Evolutionary conservation across 225 moss, liverwort and hornwort species (phyloP).

Genomic region (Pleurozium schreberi): DNA sequence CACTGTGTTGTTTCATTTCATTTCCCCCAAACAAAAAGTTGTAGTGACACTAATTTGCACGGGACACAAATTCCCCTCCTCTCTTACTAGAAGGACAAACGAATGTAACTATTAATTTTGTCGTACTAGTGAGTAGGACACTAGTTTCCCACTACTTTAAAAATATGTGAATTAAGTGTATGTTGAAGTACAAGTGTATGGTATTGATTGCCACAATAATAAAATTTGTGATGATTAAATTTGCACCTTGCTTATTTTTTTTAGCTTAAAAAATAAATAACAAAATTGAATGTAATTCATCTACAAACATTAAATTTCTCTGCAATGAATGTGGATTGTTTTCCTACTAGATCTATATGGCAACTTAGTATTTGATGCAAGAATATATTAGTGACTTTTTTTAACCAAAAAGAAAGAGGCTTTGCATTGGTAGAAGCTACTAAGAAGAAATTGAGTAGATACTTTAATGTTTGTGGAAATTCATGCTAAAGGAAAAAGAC

Average conservation of each 20-base stretch:
- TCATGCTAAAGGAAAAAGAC: background rate
- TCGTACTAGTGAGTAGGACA: background rate
- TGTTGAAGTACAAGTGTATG: background rate
- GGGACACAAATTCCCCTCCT: too few species aligned
- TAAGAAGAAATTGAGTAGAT: background rate
- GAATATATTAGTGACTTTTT: background rate
- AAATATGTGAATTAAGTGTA: background rate
- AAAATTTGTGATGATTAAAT: background rate
- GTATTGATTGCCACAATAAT: background rate
- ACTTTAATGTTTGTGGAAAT: background rate
- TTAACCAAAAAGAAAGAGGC: fast-evolving
- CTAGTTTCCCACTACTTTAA: background rate
- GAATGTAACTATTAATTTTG: background rate
- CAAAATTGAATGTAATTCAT: background rate
- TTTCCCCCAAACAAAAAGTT: too few species aligned
- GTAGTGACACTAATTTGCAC: too few species aligned
- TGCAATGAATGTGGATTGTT: background rate
- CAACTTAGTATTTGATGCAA: fast-evolving
- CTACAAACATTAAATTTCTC: background rate
- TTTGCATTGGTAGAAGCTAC: background rate
- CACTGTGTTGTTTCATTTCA: too few species aligned
- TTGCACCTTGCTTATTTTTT: background rate
- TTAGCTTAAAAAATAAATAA: background rate
- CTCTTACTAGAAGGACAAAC: too few species aligned
- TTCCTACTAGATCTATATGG: background rate